Conservation (phyloP, 148 eudicot species). For the Fagopyrum homotropicum region DNA sequence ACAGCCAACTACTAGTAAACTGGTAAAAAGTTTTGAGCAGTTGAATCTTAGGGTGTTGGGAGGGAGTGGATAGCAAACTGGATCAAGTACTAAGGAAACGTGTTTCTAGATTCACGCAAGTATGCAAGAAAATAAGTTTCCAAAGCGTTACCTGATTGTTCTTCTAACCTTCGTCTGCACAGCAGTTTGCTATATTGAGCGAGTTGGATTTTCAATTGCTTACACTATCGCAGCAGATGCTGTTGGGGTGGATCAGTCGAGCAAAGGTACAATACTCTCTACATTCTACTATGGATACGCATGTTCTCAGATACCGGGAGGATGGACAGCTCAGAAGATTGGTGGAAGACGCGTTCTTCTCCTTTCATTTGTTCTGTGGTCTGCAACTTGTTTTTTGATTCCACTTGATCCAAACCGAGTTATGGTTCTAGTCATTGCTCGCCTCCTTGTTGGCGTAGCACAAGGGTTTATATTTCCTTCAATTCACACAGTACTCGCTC, state of each 20-base stretch:
- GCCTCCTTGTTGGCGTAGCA: constrained; percentile 81
- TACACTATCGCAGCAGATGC: constrained; percentile 84
- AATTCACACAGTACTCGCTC: constrained; percentile 74
- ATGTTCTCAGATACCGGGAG: constrained; percentile 91
- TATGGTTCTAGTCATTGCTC: constrained; percentile 54
- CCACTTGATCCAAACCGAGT: constrained; percentile 72
- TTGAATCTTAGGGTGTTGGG: constrained; percentile 2
- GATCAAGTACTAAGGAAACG: neutral
- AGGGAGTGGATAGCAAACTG: constrained; percentile 1
- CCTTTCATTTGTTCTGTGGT: constrained; percentile 78
- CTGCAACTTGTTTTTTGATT: constrained; percentile 67
- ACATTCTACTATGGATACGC: constrained; percentile 92
- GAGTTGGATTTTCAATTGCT: constrained; percentile 94
- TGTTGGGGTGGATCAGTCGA: constrained; percentile 62
- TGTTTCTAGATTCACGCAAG: constrained; percentile 1
- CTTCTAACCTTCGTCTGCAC: constrained; percentile 82
- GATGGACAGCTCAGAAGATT: constrained; percentile 93
- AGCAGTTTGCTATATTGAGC: constrained; percentile 82
- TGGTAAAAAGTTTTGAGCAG: constrained; percentile 2
- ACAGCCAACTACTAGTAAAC: neutral
- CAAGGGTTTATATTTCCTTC: constrained; percentile 93
- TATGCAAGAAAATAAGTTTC: constrained; percentile 48
- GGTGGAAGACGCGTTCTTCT: constrained; percentile 94
- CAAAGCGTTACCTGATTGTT: constrained; percentile 75
- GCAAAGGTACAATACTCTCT: constrained; percentile 86